These are phyloP conservation scores for Pythium insidiosum DNA, from an alignment of 352 stramenopile species.

Conservation along the genomic window DNA sequence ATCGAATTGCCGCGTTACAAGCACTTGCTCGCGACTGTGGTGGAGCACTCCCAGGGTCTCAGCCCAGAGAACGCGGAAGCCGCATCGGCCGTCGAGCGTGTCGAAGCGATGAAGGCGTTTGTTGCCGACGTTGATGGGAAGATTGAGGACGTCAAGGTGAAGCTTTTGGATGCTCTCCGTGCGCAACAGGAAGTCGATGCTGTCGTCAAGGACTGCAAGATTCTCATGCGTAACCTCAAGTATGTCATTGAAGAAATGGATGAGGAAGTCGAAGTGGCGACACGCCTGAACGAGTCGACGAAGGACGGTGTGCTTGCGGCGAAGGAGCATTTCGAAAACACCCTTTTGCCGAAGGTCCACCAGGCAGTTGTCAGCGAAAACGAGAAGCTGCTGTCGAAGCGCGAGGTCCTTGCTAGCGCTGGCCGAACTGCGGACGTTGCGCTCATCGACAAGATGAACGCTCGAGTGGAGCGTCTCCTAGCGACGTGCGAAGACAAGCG, in stretches of 20 bases:
- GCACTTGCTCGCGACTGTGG: slow-evolving; percentile 54
- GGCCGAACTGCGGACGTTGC: slow-evolving; percentile 46
- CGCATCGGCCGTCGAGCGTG: slow-evolving; percentile 52
- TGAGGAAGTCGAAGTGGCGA: slow-evolving; percentile 74
- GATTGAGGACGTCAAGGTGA: slow-evolving; percentile 55
- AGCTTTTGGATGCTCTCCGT: slow-evolving; percentile 42
- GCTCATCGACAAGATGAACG: slow-evolving; percentile 68
- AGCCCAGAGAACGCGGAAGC: slow-evolving; percentile 65
- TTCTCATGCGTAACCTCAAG: slow-evolving; percentile 82
- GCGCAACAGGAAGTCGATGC: slow-evolving; percentile 65
- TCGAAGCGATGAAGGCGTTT: slow-evolving; percentile 73
- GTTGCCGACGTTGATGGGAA: slow-evolving; percentile 62
- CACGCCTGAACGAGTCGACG: slow-evolving; percentile 61
- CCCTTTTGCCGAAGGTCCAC: slow-evolving; percentile 69
- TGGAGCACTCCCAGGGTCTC: slow-evolving; percentile 54
- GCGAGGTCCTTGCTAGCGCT: slow-evolving; percentile 48
- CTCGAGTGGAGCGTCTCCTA: slow-evolving; percentile 57
- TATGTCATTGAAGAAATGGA: slow-evolving; percentile 87
- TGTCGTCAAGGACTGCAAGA: slow-evolving; percentile 83
- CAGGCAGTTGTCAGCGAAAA: slow-evolving; percentile 62
- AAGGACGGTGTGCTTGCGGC: slow-evolving; percentile 57
- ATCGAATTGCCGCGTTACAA: slow-evolving; percentile 83
- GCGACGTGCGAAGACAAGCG: slow-evolving; percentile 67
- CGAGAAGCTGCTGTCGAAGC: slow-evolving; percentile 80
- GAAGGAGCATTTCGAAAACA: slow-evolving; percentile 59